Base-by-base conservation (phyloP, 148 eudicot genomes). In the Diospyros lotus region DNA sequence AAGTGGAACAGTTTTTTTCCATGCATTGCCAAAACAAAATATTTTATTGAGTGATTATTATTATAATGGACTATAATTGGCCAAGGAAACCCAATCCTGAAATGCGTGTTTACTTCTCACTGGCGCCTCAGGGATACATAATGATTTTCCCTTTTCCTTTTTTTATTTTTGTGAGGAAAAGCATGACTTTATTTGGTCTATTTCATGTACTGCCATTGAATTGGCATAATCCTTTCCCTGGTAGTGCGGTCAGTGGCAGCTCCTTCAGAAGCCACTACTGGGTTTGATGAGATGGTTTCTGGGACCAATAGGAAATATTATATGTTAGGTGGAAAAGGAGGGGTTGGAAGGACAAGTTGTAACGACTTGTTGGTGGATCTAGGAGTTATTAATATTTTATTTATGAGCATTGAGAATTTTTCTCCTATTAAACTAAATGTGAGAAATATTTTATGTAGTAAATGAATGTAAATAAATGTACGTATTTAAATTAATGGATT, bases 301-400 rank as follows among this genome's bases (percentile, higher is more conserved):
- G 97, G 93, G 78, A 94, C 93, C 44, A 81, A 89, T 73, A 83
- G 98, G 74, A 94, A 92, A 84, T 94, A 92, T 81, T 94, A 94
- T 77, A 82, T 94, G 96, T 85, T 94, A 61, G 98, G 98, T 61
- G 98, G 98, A 44, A 94, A 94, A 70, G 98, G 98, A 55, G 98
- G 98, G 64, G 98, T 94, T 78, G 98, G 98, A 17, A 94, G 92
- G 78, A 94, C 98, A 17, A n/a, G n/a, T n/a, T n/a, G n/a, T n/a
- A n/a, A n/a, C n/a, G n/a, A n/a, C n/a, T n/a, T n/a, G n/a, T n/a
- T n/a, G n/a, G n/a, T n/a, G n/a, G n/a, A n/a, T n/a, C n/a, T n/a
- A n/a, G n/a, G n/a, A n/a, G n/a, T n/a, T n/a, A n/a, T n/a, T n/a
- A n/a, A n/a, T n/a, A n/a, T n/a, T n/a, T n/a, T n/a, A n/a, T n/a